These are phyloP conservation scores for Populus deltoides DNA, from an alignment of 345 rosid genomes.

Conservation along the genomic window DNA sequence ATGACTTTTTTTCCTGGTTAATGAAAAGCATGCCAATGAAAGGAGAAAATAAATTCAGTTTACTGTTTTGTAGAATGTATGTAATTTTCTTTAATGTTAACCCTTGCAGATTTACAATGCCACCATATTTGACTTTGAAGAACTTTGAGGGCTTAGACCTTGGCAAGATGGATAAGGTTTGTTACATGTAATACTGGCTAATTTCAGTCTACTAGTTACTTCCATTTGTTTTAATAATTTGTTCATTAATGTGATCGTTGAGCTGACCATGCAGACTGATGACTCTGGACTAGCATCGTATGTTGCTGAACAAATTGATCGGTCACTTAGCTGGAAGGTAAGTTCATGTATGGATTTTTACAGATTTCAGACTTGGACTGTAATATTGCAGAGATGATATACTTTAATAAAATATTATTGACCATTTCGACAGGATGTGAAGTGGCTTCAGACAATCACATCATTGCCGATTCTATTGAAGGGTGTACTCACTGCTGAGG, in stretches of 20 bases:
- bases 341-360: not conserved
- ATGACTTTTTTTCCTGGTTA: not conserved
- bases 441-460: constrained; percentile 93
- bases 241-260: not conserved
- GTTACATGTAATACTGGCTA: not conserved
- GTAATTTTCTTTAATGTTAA: constrained; percentile 3
- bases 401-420: not conserved
- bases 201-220: not conserved
- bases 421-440: constrained; percentile 52
- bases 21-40: no score
- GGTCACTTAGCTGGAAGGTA: constrained; percentile 90
- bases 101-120: constrained; percentile 61
- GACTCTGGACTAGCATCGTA: constrained; percentile 94
- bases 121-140: constrained; percentile 69
- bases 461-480: constrained; percentile 86
- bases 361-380: not conserved
- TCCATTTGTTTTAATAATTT: not conserved
- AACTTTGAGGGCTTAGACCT: constrained; percentile 87
- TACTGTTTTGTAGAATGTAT: not conserved
- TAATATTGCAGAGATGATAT: not conserved
- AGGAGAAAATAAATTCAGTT: not conserved
- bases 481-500: constrained; percentile 91
- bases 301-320: constrained; percentile 81
- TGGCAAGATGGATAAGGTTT: constrained; percentile 71
- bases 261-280: constrained; percentile 43